Evolutionary conservation across 2,329 filamentous ascomycete species (phyloP).

Genomic region (Trichoderma sp.): DNA sequence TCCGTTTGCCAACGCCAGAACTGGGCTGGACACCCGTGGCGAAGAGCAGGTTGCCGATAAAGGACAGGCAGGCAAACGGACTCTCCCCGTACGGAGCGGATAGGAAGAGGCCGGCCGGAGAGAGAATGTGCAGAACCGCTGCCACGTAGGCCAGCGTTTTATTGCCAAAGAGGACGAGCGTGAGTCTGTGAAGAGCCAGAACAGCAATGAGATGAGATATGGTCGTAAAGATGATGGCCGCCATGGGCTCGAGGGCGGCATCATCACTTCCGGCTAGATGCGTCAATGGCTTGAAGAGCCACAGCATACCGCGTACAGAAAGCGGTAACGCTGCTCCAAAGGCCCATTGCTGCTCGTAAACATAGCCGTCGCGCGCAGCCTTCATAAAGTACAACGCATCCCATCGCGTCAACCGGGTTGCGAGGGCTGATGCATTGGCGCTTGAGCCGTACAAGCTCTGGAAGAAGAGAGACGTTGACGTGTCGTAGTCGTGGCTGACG

Average conservation of each 20-base stretch:
- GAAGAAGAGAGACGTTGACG: constrained; percentile 62
- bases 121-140: constrained; percentile 76
- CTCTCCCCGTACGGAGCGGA: constrained; percentile 84
- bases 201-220: constrained; percentile 75
- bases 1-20: constrained; percentile 35
- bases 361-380: constrained; percentile 61
- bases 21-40: constrained; percentile 45
- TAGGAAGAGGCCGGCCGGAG: constrained; percentile 86
- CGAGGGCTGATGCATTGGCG: constrained; percentile 47
- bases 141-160: constrained; percentile 65
- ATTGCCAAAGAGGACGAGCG: constrained; percentile 54
- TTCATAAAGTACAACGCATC: constrained; percentile 77
- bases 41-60: constrained; percentile 72
- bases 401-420: constrained; percentile 69
- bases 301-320: constrained; percentile 41
- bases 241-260: constrained; percentile 43
- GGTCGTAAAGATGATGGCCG: constrained; percentile 70
- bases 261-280: constrained; percentile 24
- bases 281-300: constrained; percentile 30
- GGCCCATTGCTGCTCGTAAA: constrained; percentile 84
- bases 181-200: constrained; percentile 69
- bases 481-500: constrained; percentile 70
- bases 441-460: constrained; percentile 33
- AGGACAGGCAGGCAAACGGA: constrained; percentile 74
- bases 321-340: constrained; percentile 60